A percentile compares a stretch with the other conserved stretches of the same genome.
These are phyloP conservation scores for Epithemia pelagica DNA, from an alignment of 108 stramenopile species.

Conservation along the genomic window DNA sequence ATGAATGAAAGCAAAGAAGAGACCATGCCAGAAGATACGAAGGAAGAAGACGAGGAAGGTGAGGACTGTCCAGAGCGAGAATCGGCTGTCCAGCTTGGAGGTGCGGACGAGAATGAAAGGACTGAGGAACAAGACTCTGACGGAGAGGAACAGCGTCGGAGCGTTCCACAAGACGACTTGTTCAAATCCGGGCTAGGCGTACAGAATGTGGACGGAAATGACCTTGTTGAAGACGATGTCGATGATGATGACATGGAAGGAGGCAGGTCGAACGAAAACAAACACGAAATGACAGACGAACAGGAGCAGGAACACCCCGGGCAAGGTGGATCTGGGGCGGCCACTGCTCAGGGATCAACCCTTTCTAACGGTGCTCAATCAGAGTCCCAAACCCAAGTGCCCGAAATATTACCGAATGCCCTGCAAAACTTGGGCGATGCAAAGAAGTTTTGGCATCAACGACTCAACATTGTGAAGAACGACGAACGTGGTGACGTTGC, in stretches of 20 bases:
- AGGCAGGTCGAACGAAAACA: conserved; percentile 18
- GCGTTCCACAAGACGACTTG: conserved; percentile 18
- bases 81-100: not conserved
- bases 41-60: conserved; percentile 18
- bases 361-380: conserved; percentile 14
- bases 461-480: conserved; percentile 51
- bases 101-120: conserved; percentile 9
- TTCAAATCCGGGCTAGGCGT: conserved; percentile 4
- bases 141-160: conserved; percentile 14
- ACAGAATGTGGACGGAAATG: conserved; percentile 2
- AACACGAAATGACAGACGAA: conserved; percentile 23
- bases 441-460: conserved; percentile 73
- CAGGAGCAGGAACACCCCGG: conserved; percentile 18
- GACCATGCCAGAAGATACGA: conserved; percentile 3
- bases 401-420: conserved; percentile 69
- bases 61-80: conserved; percentile 13
- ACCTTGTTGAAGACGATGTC: conserved; percentile 12
- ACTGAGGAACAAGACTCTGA: conserved; percentile 23
- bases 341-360: conserved; percentile 14
- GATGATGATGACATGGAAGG: conserved; percentile 22
- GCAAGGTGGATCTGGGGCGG: conserved; percentile 13
- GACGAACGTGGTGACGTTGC: conserved; percentile 26
- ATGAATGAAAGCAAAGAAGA: conserved; percentile 27
- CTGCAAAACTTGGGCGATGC: conserved; percentile 81
- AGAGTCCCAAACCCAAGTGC: conserved; percentile 5